Percentiles rank a stretch among this genome's conserved stretches.
phyloP scores from a whole-genome alignment of 2,329 filamentous ascomycete species.

The Hypoxylon sp. region DNA sequence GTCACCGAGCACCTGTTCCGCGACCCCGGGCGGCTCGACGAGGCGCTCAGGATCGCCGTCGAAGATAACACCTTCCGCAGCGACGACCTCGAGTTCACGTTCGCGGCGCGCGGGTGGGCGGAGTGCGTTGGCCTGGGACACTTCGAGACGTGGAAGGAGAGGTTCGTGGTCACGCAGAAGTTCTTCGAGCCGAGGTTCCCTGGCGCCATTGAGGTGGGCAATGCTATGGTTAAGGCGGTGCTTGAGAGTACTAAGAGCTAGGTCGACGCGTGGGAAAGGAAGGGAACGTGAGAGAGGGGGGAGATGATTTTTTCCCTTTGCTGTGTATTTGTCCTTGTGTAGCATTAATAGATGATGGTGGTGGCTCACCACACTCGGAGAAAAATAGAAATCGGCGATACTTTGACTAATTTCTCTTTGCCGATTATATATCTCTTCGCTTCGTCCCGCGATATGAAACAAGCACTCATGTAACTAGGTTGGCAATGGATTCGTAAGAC shows the following conservation, averaged over 20 bases:
- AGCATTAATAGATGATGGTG: background rate
- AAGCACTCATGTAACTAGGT: background rate
- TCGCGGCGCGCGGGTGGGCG: slow-evolving; percentile 95
- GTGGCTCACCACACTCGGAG: no score
- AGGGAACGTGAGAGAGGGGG: background rate
- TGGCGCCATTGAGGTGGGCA: slow-evolving; percentile 88
- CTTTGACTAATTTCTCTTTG: no score
- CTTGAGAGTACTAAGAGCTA: slow-evolving; percentile 76
- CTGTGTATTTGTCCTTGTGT: background rate
- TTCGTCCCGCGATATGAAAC: no score
- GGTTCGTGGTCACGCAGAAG: slow-evolving; percentile 88
- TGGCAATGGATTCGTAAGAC: background rate
- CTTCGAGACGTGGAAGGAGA: slow-evolving; percentile 91
- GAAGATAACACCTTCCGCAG: slow-evolving; percentile 92
- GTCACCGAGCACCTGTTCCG: slow-evolving; percentile 98
- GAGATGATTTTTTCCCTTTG: background rate
- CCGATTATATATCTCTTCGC: no score
- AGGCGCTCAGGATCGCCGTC: slow-evolving; percentile 86
- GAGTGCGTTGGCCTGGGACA: slow-evolving; percentile 92
- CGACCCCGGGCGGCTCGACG: slow-evolving; percentile 82
- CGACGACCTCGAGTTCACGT: slow-evolving; percentile 97
- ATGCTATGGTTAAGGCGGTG: slow-evolving; percentile 97
- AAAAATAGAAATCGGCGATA: no score
- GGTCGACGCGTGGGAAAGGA: background rate
- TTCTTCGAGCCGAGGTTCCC: slow-evolving; percentile 94